Evolutionary conservation across 2,329 filamentous ascomycete genomes (phyloP), one percentile per base, ranked within the genome.

Genomic region (Cladosporium sp.): DNA sequence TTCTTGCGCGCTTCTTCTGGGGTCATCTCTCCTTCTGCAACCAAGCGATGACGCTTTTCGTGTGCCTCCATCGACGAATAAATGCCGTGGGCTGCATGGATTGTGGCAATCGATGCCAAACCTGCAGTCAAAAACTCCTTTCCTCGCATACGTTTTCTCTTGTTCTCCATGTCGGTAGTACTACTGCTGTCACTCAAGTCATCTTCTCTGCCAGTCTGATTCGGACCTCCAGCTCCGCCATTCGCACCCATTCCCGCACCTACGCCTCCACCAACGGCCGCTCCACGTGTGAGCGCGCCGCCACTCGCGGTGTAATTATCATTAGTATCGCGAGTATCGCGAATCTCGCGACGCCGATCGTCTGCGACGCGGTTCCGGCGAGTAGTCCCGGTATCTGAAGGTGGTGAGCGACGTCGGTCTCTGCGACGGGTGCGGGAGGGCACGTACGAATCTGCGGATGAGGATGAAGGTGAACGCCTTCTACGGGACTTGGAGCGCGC

Each of bases 41-140:
- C 78, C 54, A 83, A 74, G 65, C 81, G 78, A 67, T 79, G 78
- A 49, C 85, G 78, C 63, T 83, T 79, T 61, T 87, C 80, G 57
- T 84, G 81, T 60, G 84, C 84, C 64, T 85, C 82, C 75, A 87
- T 80, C 65, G 80, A 83, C 61, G 80, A 77, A 71, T 86, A 85
- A 56, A 88, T 77, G 60, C 79, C 81, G 69, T 88, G 84, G 13
- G 83, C 85, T 22, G 85, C 85, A 72, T 88, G 85, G 61, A 88
- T 86, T 25, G 85, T 88, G 36, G 86, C 86, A 59, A 88, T 80
- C 58, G 83, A 85, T 55, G 86, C 85, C 58, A 88, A 75, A 61
- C 85, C 84, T 56, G 84, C 82, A 63, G 84, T 87, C 62, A 88
- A 69, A 66, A 87, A 71, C 77, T 87, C 83, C 73, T 87, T 86